A percentile compares a stretch with the other conserved stretches of the same genome.
Evolutionary conservation across 768 basidiomycete genomes (phyloP).

Genomic region (Tylopilus plumbeoviolaceoides): DNA sequence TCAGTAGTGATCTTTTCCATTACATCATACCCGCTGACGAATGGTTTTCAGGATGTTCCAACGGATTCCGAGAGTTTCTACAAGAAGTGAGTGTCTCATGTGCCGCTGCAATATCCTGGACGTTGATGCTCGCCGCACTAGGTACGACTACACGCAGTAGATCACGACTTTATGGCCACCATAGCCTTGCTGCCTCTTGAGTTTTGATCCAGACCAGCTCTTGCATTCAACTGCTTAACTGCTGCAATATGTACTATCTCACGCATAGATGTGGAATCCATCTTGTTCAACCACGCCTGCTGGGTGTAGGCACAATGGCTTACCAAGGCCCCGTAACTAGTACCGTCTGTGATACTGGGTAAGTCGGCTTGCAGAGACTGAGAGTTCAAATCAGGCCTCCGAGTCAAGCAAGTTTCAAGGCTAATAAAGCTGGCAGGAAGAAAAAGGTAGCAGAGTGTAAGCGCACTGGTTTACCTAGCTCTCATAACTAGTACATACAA

Average conservation of each 20-base stretch:
- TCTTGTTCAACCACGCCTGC: neutral
- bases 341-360: no score
- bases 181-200: neutral
- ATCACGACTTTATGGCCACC: constrained; percentile 12
- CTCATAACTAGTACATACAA: no score
- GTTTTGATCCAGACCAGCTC: neutral
- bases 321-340: no score
- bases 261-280: neutral
- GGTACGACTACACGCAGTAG: constrained; percentile 49
- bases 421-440: no score
- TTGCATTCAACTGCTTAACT: constrained; percentile 11
- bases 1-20: constrained; percentile 27
- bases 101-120: neutral
- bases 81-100: constrained; percentile 53
- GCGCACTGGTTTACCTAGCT: no score
- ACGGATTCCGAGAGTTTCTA: constrained; percentile 84
- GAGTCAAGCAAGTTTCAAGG: no score
- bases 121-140: constrained; percentile 20
- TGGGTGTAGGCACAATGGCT: neutral
- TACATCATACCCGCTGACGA: constrained; percentile 2
- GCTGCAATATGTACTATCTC: neutral
- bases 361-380: no score
- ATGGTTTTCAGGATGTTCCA: constrained; percentile 47
- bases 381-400: no score
- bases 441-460: no score